Conservation (phyloP, 1,284 basidiomycete species). For the Trichosporon asahii region DNA sequence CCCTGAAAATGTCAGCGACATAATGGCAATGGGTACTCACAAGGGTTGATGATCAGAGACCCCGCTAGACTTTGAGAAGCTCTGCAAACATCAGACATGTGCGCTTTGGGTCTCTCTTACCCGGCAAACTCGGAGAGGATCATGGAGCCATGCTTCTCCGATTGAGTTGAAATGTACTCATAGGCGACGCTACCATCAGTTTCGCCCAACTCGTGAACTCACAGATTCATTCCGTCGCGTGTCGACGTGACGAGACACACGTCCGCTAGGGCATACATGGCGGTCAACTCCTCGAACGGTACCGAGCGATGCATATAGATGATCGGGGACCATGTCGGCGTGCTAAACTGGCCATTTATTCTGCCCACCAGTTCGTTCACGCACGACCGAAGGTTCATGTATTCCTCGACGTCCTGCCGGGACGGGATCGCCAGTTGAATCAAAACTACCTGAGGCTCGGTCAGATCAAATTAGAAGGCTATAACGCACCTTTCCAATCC, state of each 20-base stretch:
- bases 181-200: constrained; percentile 78
- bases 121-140: constrained; percentile 98
- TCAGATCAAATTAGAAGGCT: not conserved
- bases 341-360: constrained; percentile 97
- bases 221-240: constrained; percentile 95
- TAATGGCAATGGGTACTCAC: constrained; percentile 46
- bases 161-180: constrained; percentile 96
- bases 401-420: constrained; percentile 97
- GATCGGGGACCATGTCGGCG: constrained; percentile 98
- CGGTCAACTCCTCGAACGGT: constrained; percentile 90
- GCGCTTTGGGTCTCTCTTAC: not conserved
- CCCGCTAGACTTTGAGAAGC: constrained; percentile 95
- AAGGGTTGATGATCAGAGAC: constrained; percentile 90
- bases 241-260: constrained; percentile 94
- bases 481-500: constrained; percentile 82
- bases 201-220: not conserved
- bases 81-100: not conserved
- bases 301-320: constrained; percentile 98
- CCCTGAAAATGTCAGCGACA: constrained; percentile 46
- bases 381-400: constrained; percentile 91
- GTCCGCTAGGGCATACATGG: constrained; percentile 92
- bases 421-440: constrained; percentile 97
- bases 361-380: constrained; percentile 97
- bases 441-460: constrained; percentile 71
- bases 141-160: constrained; percentile 88